A percentile compares a stretch with the other conserved stretches of the same genome.
phyloP scores from a whole-genome alignment of 345 rosid species.

The Eucalyptus dawsonii region DNA sequence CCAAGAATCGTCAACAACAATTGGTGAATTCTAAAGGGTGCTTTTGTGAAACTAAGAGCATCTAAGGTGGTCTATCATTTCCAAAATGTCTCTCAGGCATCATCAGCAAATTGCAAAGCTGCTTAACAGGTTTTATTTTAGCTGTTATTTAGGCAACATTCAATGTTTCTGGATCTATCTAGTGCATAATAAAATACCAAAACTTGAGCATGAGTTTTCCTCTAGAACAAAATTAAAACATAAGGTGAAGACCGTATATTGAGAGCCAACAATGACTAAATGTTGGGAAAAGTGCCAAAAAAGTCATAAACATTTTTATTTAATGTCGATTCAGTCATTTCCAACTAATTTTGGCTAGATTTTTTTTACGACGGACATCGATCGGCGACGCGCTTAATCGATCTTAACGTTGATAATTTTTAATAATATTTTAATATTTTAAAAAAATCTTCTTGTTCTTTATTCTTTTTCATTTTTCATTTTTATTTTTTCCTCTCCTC shows the following conservation, averaged over 20 bases:
- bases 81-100: not conserved
- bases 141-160: not conserved
- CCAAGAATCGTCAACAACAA: not conserved
- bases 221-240: not conserved
- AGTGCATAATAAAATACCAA: not conserved
- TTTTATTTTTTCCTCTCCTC: no score
- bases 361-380: fast-evolving
- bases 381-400: fast-evolving
- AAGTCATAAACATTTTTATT: no score
- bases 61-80: not conserved
- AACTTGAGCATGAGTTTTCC: not conserved
- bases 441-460: no score
- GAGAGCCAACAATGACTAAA: not conserved
- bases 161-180: not conserved
- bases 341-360: fast-evolving
- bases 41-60: not conserved
- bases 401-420: no score
- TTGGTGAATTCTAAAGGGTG: not conserved
- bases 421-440: no score
- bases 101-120: not conserved
- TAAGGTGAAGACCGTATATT: not conserved
- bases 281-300: no score
- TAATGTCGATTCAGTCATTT: no score
- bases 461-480: no score
- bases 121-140: not conserved